phyloP scores from a whole-genome alignment of 805 yeast genomes.

The Saccharomycopsis schoenii region DNA sequence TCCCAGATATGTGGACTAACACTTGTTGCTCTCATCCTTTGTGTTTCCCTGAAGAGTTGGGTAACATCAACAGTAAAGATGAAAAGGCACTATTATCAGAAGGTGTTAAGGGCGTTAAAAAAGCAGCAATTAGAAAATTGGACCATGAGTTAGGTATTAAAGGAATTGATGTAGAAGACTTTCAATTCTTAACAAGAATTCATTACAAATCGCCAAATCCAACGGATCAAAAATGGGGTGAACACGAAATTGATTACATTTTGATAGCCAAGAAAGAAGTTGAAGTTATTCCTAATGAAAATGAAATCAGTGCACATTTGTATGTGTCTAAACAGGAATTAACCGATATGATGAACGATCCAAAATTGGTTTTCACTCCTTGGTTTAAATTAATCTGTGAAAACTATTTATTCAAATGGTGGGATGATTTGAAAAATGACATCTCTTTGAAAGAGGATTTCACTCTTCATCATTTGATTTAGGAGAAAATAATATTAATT shows the following conservation, averaged over 20 bases:
- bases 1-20: slow-evolving; percentile 96
- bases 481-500: neutral
- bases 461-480: slow-evolving; percentile 24
- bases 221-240: slow-evolving; percentile 83
- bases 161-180: slow-evolving; percentile 52
- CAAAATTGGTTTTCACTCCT: slow-evolving; percentile 73
- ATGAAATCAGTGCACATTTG: slow-evolving; percentile 75
- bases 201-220: slow-evolving; percentile 84
- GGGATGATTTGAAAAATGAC: slow-evolving; percentile 64
- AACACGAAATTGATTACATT: slow-evolving; percentile 94
- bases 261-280: slow-evolving; percentile 48
- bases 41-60: slow-evolving; percentile 74
- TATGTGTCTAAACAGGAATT: slow-evolving; percentile 66
- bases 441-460: slow-evolving; percentile 36
- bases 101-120: slow-evolving; percentile 69
- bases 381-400: slow-evolving; percentile 97
- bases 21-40: slow-evolving; percentile 98
- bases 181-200: slow-evolving; percentile 82
- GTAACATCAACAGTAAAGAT: slow-evolving; percentile 31
- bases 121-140: slow-evolving; percentile 86
- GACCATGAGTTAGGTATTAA: slow-evolving; percentile 88
- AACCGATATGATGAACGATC: slow-evolving; percentile 65
- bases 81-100: slow-evolving; percentile 31
- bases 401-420: slow-evolving; percentile 85
- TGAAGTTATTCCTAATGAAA: slow-evolving; percentile 48